These are phyloP conservation scores for Vitellaria paradoxa DNA, from an alignment of 179 eudicot genomes.

Conservation along the genomic window DNA sequence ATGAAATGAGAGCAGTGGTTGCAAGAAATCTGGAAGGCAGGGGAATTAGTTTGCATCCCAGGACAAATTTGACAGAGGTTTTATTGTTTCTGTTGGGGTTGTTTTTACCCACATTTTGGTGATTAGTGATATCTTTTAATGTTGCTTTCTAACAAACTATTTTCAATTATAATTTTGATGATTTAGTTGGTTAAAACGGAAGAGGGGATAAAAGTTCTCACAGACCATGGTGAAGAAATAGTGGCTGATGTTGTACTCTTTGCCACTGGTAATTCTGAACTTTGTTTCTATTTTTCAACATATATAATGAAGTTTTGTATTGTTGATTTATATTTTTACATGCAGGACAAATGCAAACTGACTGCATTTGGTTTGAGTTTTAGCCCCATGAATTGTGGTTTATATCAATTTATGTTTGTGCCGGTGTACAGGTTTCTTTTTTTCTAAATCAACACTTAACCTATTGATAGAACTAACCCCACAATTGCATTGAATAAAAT, in stretches of 20 bases:
- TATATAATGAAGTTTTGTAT: neutral
- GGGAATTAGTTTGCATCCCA: constrained; percentile 75
- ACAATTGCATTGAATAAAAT: too few species aligned
- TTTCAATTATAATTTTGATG: neutral
- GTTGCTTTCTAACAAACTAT: neutral
- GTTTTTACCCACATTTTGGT: neutral
- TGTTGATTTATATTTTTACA: too few species aligned
- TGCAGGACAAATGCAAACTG: too few species aligned
- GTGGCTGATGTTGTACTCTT: constrained; percentile 86
- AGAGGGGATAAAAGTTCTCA: constrained; percentile 66
- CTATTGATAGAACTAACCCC: too few species aligned
- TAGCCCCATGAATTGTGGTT: too few species aligned
- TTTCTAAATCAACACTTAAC: too few species aligned
- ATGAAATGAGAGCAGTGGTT: constrained; percentile 93
- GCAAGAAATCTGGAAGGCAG: constrained; percentile 91
- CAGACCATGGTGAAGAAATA: constrained; percentile 88
- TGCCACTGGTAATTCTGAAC: constrained; percentile 66
- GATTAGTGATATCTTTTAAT: neutral
- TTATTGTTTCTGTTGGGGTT: constrained; percentile 3
- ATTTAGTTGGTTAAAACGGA: constrained; percentile 70
- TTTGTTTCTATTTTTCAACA: neutral
- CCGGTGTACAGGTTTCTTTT: too few species aligned
- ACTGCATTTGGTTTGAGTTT: too few species aligned
- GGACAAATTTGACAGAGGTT: constrained; percentile 73
- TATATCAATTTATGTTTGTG: too few species aligned